These are phyloP conservation scores for Saccharomyces jurei DNA, from an alignment of 805 yeast genomes.

Conservation along the genomic window DNA sequence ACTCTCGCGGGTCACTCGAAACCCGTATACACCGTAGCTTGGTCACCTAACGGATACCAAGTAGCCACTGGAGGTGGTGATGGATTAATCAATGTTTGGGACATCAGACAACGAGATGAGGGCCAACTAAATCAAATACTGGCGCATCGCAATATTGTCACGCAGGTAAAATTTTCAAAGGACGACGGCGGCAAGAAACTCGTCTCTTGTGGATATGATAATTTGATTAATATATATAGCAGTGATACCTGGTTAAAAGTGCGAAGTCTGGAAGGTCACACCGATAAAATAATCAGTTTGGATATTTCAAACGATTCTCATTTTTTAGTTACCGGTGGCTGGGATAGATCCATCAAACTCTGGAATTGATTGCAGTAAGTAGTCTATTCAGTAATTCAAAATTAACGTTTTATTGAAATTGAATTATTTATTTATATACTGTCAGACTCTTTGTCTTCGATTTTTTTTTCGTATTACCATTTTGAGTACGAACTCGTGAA, in stretches of 20 bases:
- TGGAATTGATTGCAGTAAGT: conserved; percentile 33
- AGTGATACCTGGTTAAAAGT: conserved; percentile 62
- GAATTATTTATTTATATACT: not conserved
- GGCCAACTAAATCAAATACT: conserved; percentile 42
- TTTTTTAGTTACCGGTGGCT: conserved; percentile 56
- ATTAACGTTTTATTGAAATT: not conserved
- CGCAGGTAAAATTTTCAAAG: conserved; percentile 50
- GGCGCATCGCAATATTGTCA: conserved; percentile 67
- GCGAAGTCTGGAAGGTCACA: conserved; percentile 45
- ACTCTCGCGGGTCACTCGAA: conserved; percentile 59
- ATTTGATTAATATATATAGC: conserved; percentile 51
- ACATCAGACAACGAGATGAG: conserved; percentile 42
- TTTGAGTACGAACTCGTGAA: conserved; percentile 19
- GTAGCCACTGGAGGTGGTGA: conserved; percentile 83
- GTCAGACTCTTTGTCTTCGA: not conserved
- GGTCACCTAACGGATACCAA: conserved; percentile 69
- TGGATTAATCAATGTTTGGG: conserved; percentile 78
- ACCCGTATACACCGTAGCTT: conserved; percentile 62
- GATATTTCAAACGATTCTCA: conserved; percentile 43
- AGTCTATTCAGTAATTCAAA: not conserved
- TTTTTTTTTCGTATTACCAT: conserved; percentile 6
- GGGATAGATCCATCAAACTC: conserved; percentile 74
- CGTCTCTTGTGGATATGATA: conserved; percentile 66
- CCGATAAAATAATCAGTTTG: conserved; percentile 65
- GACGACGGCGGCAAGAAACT: conserved; percentile 39